Percentiles rank a stretch among this genome's conserved stretches.
phyloP scores from a whole-genome alignment of 2,329 filamentous ascomycete genomes.

The Exophiala sp. region DNA sequence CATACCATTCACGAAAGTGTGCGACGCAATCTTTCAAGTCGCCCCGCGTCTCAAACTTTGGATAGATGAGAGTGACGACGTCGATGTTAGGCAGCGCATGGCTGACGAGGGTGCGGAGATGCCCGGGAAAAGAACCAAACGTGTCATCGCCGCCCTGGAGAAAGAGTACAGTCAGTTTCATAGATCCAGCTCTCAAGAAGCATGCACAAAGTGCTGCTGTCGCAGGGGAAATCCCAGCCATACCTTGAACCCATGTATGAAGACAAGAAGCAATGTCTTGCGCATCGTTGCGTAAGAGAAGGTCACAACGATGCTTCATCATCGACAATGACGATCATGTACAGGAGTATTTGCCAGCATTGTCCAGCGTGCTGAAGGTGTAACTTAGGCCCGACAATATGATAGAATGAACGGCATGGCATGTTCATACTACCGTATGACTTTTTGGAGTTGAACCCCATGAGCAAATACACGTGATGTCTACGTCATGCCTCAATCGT shows the following conservation, averaged over 20 bases:
- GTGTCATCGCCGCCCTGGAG: slow-evolving; percentile 46
- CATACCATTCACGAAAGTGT: slow-evolving; percentile 45
- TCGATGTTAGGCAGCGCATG: slow-evolving; percentile 40
- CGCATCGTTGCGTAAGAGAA: slow-evolving; percentile 34
- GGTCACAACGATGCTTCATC: slow-evolving; percentile 17
- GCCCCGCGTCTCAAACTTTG: slow-evolving; percentile 46
- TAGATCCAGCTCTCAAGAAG: neutral
- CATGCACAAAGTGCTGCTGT: neutral
- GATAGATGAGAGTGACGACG: slow-evolving; percentile 42
- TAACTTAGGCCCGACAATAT: neutral
- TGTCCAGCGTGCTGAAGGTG: neutral
- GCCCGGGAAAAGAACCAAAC: slow-evolving; percentile 43
- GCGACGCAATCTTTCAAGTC: slow-evolving; percentile 43
- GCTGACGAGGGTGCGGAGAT: slow-evolving; percentile 38
- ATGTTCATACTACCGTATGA: no score
- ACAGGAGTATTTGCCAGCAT: neutral
- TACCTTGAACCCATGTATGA: slow-evolving; percentile 48
- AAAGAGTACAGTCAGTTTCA: neutral
- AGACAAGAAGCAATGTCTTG: slow-evolving; percentile 44
- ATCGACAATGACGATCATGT: slow-evolving; percentile 3
- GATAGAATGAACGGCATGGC: no score
- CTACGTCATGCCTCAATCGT: no score
- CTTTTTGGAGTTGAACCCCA: no score
- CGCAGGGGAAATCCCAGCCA: slow-evolving; percentile 4
- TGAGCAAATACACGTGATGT: no score